phyloP scores from a whole-genome alignment of 345 rosid species.

The Lepidium didymum region DNA sequence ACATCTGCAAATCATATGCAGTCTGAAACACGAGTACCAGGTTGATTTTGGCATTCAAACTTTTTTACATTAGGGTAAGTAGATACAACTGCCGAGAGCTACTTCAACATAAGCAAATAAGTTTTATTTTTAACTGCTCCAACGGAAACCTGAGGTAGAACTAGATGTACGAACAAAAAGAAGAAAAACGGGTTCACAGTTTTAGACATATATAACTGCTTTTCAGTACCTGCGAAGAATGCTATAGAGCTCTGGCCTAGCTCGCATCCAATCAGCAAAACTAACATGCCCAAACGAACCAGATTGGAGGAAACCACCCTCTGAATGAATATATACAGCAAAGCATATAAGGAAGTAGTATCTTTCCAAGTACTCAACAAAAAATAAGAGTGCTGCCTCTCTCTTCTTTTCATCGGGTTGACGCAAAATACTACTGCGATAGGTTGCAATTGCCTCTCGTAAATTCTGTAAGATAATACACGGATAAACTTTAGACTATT shows the following conservation, averaged over 20 bases:
- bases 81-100: background rate
- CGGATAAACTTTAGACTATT: constrained; percentile 13
- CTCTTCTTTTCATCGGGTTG: constrained; percentile 99
- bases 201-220: background rate
- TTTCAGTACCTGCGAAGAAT: constrained; percentile 76
- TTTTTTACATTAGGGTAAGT: background rate
- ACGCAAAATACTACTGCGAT: constrained; percentile 83
- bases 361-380: constrained; percentile 96
- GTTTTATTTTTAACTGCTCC: background rate
- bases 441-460: constrained; percentile 90
- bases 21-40: background rate
- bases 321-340: constrained; percentile 94
- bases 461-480: constrained; percentile 59
- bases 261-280: constrained; percentile 98
- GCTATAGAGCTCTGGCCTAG: constrained; percentile 95
- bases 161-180: background rate
- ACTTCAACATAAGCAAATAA: background rate
- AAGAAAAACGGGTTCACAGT: background rate
- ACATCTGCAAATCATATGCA: constrained; percentile 4
- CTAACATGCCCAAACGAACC: constrained; percentile 64
- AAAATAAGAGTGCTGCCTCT: constrained; percentile 86
- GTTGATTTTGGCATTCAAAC: background rate
- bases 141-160: background rate
- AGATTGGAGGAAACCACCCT: constrained; percentile 73
- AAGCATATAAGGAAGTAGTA: constrained; percentile 97